A percentile compares a stretch with the other conserved stretches of the same genome.
Conservation (phyloP, 1,139 yeast genomes). For the Pichia sp. region DNA sequence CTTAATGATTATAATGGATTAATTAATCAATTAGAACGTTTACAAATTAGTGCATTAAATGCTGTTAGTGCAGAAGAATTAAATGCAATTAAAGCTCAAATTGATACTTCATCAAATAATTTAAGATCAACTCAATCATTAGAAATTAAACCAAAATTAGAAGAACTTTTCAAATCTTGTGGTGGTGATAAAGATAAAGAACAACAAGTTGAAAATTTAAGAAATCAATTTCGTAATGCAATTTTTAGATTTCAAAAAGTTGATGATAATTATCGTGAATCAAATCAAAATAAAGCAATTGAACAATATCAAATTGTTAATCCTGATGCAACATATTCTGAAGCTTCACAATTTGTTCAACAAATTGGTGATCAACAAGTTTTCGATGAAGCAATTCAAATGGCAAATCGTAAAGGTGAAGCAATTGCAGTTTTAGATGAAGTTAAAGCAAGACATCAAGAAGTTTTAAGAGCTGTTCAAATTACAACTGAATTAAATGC, state of each 20-base stretch:
- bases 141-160: slow-evolving; percentile 64
- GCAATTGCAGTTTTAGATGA: slow-evolving; percentile 93
- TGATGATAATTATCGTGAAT: slow-evolving; percentile 81
- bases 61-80: slow-evolving; percentile 82
- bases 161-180: slow-evolving; percentile 67
- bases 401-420: slow-evolving; percentile 85
- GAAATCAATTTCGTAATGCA: slow-evolving; percentile 76
- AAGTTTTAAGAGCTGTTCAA: slow-evolving; percentile 87
- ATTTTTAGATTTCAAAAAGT: slow-evolving; percentile 83
- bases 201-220: slow-evolving; percentile 85
- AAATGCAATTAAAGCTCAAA: slow-evolving; percentile 63
- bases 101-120: slow-evolving; percentile 71
- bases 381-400: slow-evolving; percentile 88
- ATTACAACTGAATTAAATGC: slow-evolving; percentile 95
- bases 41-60: slow-evolving; percentile 77
- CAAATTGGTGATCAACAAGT: slow-evolving; percentile 84
- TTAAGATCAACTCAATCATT: slow-evolving; percentile 72
- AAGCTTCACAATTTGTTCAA: slow-evolving; percentile 58
- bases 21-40: slow-evolving; percentile 69
- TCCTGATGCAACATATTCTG: slow-evolving; percentile 87
- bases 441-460: slow-evolving; percentile 94
- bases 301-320: slow-evolving; percentile 90
- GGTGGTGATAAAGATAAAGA: slow-evolving; percentile 71
- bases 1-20: slow-evolving; percentile 75
- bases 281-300: slow-evolving; percentile 81